Conservation (phyloP, 1,284 basidiomycete genomes). For the Albatrellus sp. region DNA sequence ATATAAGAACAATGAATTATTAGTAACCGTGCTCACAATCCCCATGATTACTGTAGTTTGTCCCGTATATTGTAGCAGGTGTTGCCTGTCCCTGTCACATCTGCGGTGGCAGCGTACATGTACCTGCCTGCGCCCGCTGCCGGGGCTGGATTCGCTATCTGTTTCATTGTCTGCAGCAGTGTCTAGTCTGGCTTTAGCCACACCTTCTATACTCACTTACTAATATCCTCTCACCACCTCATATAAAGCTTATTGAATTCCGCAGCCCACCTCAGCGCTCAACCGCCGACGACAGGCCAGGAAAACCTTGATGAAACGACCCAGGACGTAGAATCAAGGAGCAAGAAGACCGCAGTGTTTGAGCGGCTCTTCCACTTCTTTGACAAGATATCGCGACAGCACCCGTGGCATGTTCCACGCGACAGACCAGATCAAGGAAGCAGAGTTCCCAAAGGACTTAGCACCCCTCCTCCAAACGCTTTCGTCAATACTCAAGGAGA, state of each 20-base stretch:
- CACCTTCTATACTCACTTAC: too few relatives aligned
- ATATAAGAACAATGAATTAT: too few relatives aligned
- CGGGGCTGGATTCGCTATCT: too few relatives aligned
- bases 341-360: constrained; percentile 32
- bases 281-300: not conserved
- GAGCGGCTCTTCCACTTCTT: constrained; percentile 41
- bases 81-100: too few relatives aligned
- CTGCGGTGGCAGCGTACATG: too few relatives aligned
- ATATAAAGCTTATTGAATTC: not conserved
- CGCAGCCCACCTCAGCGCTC: not conserved
- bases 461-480: constrained; percentile 30
- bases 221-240: not conserved
- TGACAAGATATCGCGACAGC: constrained; percentile 25
- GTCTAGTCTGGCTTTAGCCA: too few relatives aligned
- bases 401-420: not conserved
- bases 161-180: too few relatives aligned
- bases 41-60: too few relatives aligned
- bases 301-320: not conserved
- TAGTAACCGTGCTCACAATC: too few relatives aligned
- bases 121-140: too few relatives aligned
- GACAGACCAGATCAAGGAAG: constrained; percentile 11
- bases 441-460: constrained; percentile 27
- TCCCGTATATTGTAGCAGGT: too few relatives aligned
- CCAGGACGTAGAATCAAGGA: not conserved
- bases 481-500: constrained; percentile 23